Evolutionary conservation across 2,329 filamentous ascomycete species (phyloP), one percentile per base, ranked within the genome.

Genomic region (Ramichloridium luteum): DNA sequence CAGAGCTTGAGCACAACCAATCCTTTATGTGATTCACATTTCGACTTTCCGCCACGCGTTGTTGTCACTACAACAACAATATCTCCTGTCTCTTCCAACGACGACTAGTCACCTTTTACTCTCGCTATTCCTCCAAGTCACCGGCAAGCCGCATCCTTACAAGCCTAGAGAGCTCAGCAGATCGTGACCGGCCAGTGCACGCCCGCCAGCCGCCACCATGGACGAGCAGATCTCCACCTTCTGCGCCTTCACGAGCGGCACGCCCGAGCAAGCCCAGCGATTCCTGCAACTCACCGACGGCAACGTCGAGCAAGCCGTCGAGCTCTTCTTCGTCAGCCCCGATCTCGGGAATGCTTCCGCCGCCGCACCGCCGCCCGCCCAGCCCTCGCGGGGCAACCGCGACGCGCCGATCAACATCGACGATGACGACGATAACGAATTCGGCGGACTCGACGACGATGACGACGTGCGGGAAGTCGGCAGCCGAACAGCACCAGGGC

Each of bases 271-370:
- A 41, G 90, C 88, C 16, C 72, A 74, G 39, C 79, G 81, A 45
- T 93, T 92, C 57, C 71, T 96, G 28, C 72, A 80, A 47, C 71
- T 98, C 53, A 77, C 85, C n/a, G 80, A 83, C 46, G 77, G 77
- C 49, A 79, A 93, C 53, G 65, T 88, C 31, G 76, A 84, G 57
- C 80, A 88, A 50, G 90, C 90, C 15, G 77, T 94, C 47, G 75
- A 83, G 50, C 74, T 96, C 9, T 98, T 77, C 61, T 96, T 84
- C 57, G 84, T 92, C 51, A 90, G 80, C 53, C 72, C 78, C 39
- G 73, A 68, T 49, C 59, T 65, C 36, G 58, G 58, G 31, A 44
- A 33, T 35, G 34, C 54, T 48, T 23, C 44, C 31, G 32, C 46
- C 8, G 41, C 55, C 13, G 56, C 70, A 14, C 40, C 56, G 18